These are phyloP conservation scores for Cocos nucifera DNA, from an alignment of 176 grass and related monocot species.

Conservation along the genomic window DNA sequence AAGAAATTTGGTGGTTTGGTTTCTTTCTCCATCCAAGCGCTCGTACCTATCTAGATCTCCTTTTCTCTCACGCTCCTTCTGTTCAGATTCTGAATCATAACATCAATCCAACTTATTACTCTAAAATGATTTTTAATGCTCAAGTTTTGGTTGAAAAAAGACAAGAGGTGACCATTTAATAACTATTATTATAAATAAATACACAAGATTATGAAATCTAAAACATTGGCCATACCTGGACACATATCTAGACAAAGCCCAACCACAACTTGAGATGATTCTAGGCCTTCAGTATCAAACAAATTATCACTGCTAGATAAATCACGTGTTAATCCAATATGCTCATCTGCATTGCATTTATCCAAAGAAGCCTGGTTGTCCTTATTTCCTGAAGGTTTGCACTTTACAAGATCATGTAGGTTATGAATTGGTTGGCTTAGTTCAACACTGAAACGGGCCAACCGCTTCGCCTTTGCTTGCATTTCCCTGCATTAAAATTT, in stretches of 20 bases:
- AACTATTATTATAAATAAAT: not conserved
- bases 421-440: slow-evolving; percentile 55
- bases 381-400: slow-evolving; percentile 32
- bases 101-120: not conserved
- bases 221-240: slow-evolving; percentile 40
- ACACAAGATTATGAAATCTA: too few relatives aligned
- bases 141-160: not conserved
- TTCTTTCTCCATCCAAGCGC: slow-evolving; percentile 72
- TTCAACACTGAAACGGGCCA: slow-evolving; percentile 72
- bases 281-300: slow-evolving; percentile 37
- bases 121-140: not conserved
- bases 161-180: not conserved
- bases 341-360: slow-evolving; percentile 9
- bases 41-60: slow-evolving; percentile 96
- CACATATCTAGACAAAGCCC: slow-evolving; percentile 93
- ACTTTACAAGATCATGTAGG: slow-evolving; percentile 28
- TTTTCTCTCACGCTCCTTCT: slow-evolving; percentile 87
- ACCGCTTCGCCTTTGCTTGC: slow-evolving; percentile 73
- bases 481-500: slow-evolving; percentile 40
- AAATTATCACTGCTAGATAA: slow-evolving; percentile 15
- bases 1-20: slow-evolving; percentile 77
- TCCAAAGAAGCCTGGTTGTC: slow-evolving; percentile 32
- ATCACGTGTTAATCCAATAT: slow-evolving; percentile 3
- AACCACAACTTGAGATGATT: slow-evolving; percentile 39
- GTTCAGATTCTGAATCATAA: slow-evolving; percentile 58